Evolutionary conservation across 2,329 filamentous ascomycete genomes (phyloP), one percentile per base, ranked within the genome.

Genomic region (Thelonectria rubi): DNA sequence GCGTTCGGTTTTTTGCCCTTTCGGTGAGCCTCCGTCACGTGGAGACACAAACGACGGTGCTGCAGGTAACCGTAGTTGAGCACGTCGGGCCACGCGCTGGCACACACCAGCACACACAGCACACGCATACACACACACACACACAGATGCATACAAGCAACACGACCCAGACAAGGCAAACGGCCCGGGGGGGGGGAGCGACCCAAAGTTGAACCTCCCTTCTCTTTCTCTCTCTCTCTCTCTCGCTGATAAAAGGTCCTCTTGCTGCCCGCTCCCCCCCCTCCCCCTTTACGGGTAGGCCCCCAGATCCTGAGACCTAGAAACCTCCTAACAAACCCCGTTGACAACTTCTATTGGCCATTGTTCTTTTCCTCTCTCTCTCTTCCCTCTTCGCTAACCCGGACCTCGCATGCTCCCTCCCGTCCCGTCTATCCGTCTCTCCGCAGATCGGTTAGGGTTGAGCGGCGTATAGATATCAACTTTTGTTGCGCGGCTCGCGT

Each of bases 51-150:
- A 51, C 42, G 37, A 15, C 18, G 24, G n/a, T 43, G 46, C 47
- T 61, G 58, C 58, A 61, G 53, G 42, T 61, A 61, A 47, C 58
- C 58, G 46, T 56, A 47, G 50, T 49, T 42, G 32, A 47, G 47
- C 48, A 40, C 15, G 54, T 53, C 32, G 49, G 51, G 20, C 34
- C 54, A 57, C 30, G 40, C 54, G 10, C 47, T 34, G 43, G 47
- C 32, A 26, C 54, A 57, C 40, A n/a, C n/a, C n/a, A n/a, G n/a
- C n/a, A 56, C 54, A 5, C 45, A 39, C 53, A 42, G 20, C n/a
- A 30, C 30, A 55, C 40, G 45, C 15, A 17, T 39, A 14, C 21
- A 24, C 21, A 20, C 40, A 34, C 24, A 24, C 26, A 17, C 42
- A 12, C 7, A 24, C 24, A 24, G 24, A 24, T 4, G 5, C 40